Base-by-base conservation (phyloP, 2,329 filamentous ascomycete genomes). In the Lachnellula arida region DNA sequence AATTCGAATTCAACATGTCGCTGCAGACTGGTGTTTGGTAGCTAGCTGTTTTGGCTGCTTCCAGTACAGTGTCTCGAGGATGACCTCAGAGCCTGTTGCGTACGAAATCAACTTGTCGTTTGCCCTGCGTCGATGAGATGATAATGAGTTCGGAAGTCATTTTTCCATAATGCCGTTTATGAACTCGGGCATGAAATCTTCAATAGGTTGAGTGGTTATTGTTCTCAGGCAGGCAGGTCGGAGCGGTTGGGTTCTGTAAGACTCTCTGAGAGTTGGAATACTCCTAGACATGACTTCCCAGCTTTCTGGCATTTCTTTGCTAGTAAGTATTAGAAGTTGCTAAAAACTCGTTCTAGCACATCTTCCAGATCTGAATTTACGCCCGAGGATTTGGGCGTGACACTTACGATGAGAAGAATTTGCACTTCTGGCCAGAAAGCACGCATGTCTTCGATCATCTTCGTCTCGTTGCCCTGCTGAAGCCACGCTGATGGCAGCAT, bases 41-140 rank as follows among this genome's bases (percentile, higher is more conserved):
- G 9, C 39, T 51, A 57, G 9, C 39, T 51, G 34, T 71, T 67
- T 63, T 78, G 65, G 58, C 81, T 72, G 56, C 22, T 81, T 81
- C 78, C 78, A 81, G 63, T 81, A 81, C 14, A 75, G 59, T 14
- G 78, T 81, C 12, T 78, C 76, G 19, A 73, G 70, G 59, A 74
- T 67, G 22, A 80, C 76, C 73, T 84, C 80, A 6, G 78, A 76
- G 1, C 81, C 81, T 1, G 74, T 79, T 17, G 79, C 76, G 46
- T 76, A 74, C 32, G 85, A 67, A 15, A 74, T 78, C 53, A 81
- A 60, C 55, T 76, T 78, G 8, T 32, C 9, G 28, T 73, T 53
- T 83, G 78, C 0, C 82, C 81, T 7, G 84, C 76, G 63, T 86
- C 82, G 0, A 81, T 85, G 0, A 80, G 81, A 63, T 86, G 82